These are phyloP conservation scores for Lasiosphaeris hirsuta DNA, from an alignment of 495 filamentous ascomycete genomes.

Conservation along the genomic window DNA sequence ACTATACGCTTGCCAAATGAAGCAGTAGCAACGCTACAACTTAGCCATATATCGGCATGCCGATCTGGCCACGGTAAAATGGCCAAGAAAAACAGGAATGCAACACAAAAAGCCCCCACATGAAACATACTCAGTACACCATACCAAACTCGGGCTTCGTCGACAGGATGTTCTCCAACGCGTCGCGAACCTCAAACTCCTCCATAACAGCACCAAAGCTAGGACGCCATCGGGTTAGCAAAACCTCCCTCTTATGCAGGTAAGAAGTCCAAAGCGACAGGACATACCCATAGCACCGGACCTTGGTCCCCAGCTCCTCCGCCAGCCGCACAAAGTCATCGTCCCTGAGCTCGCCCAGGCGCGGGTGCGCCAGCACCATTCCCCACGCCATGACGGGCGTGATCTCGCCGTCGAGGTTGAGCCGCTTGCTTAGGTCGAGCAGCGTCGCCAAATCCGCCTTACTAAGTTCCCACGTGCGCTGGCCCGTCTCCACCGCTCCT, in stretches of 20 bases:
- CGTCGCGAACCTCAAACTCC: constrained; percentile 88
- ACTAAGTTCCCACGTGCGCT: constrained; percentile 66
- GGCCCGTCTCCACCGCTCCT: constrained; percentile 41
- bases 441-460: constrained; percentile 73
- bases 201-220: constrained; percentile 84
- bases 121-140: constrained; percentile 24
- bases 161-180: constrained; percentile 68
- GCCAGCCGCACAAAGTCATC: constrained; percentile 72
- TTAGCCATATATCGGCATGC: too few relatives aligned
- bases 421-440: constrained; percentile 75
- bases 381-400: constrained; percentile 97
- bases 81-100: background rate
- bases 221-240: constrained; percentile 16
- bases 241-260: background rate
- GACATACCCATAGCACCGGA: constrained; percentile 90
- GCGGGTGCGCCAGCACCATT: constrained; percentile 68
- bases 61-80: background rate
- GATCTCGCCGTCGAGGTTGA: constrained; percentile 88
- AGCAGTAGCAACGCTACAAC: too few relatives aligned
- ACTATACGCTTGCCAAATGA: too few relatives aligned
- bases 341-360: constrained; percentile 57
- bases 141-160: constrained; percentile 52
- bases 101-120: background rate
- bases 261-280: constrained; percentile 4
- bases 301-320: constrained; percentile 70